Conservation (phyloP, 108 stramenopile genomes). For the Pseudonitzschia multistriata region DNA sequence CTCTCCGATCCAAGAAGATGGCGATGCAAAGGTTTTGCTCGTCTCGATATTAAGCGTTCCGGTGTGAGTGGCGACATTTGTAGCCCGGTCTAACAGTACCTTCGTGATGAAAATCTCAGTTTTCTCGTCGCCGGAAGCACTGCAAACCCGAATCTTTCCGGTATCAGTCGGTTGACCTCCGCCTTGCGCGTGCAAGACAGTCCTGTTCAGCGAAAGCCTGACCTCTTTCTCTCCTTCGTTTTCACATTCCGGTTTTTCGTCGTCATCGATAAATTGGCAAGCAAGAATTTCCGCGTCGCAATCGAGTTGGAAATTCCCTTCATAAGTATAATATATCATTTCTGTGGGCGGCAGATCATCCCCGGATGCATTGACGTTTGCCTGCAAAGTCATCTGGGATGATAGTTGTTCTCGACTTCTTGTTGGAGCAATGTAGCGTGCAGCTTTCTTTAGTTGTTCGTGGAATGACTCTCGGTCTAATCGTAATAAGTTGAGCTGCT, state of each 20-base stretch:
- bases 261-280: neutral
- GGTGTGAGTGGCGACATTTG: conserved; percentile 59
- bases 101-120: conserved; percentile 43
- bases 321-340: conserved; percentile 69
- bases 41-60: conserved; percentile 35
- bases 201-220: conserved; percentile 9
- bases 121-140: neutral
- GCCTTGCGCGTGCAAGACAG: conserved; percentile 82
- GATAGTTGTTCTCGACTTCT: no score
- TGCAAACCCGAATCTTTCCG: conserved; percentile 39
- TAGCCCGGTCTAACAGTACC: conserved; percentile 55
- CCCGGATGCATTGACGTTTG: no score
- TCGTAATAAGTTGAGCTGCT: no score
- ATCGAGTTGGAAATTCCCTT: conserved; percentile 66
- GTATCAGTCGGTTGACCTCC: conserved; percentile 85
- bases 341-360: conserved; percentile 38
- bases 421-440: no score
- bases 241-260: neutral
- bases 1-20: conserved; percentile 26
- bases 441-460: no score
- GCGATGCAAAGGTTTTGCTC: neutral
- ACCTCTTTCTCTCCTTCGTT: neutral
- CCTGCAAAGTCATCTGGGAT: no score
- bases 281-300: conserved; percentile 38
- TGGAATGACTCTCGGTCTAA: no score